Conservation (phyloP, 805 yeast genomes). For the Lipomyces sp. region DNA sequence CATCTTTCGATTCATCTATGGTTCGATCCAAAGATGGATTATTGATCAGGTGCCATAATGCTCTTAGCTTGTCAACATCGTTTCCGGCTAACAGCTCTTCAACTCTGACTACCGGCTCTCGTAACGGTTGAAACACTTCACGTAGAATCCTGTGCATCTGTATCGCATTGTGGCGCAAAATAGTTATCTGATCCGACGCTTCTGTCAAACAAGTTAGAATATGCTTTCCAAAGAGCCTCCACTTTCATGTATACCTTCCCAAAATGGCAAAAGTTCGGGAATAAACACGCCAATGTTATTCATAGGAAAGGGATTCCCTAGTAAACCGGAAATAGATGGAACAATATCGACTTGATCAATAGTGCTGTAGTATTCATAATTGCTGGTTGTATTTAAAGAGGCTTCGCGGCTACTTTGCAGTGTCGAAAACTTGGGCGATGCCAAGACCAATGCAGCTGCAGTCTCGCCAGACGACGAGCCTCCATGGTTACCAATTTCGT, state of each 20-base stretch:
- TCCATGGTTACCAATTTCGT: constrained; percentile 88
- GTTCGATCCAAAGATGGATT: neutral
- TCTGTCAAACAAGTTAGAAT: neutral
- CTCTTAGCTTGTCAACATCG: constrained; percentile 14
- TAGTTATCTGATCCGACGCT: constrained; percentile 53
- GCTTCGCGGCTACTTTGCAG: constrained; percentile 15
- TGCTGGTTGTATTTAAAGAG: neutral
- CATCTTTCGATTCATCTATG: neutral
- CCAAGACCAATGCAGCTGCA: constrained; percentile 70
- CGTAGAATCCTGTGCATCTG: constrained; percentile 34
- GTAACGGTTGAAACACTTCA: constrained; percentile 23
- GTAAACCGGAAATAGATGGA: constrained; percentile 60
- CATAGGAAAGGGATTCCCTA: constrained; percentile 65
- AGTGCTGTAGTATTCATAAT: constrained; percentile 50
- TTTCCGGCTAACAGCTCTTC: constrained; percentile 1
- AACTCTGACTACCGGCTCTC: constrained; percentile 39
- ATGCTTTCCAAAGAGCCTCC: no score
- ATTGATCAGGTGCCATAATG: constrained; percentile 14
- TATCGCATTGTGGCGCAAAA: constrained; percentile 43
- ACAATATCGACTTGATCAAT: constrained; percentile 71
- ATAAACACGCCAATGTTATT: constrained; percentile 74
- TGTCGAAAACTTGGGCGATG: constrained; percentile 56
- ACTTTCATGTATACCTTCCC: constrained; percentile 30
- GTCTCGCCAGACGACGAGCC: constrained; percentile 94
- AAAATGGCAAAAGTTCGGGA: constrained; percentile 46